Percentiles rank a stretch among this genome's conserved stretches.
These are phyloP conservation scores for Candida vartiovaarae DNA, from an alignment of 805 yeast species.

Conservation along the genomic window DNA sequence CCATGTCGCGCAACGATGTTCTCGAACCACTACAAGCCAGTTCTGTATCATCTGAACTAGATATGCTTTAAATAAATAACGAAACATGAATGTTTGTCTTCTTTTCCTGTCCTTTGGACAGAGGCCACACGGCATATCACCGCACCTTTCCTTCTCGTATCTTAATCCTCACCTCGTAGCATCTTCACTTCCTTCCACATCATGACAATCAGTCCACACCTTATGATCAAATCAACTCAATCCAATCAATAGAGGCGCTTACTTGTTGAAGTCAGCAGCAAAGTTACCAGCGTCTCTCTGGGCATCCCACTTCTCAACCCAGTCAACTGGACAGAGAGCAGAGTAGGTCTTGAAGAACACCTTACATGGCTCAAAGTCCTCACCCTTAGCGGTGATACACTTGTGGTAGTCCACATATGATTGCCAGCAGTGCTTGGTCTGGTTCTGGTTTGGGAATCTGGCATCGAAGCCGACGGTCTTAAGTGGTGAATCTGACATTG, in stretches of 20 bases:
- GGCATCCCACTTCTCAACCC: slow-evolving; percentile 86
- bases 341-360: slow-evolving; percentile 88
- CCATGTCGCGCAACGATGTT: no score
- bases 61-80: slow-evolving; percentile 1
- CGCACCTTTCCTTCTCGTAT: neutral
- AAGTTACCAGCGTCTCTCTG: slow-evolving; percentile 64
- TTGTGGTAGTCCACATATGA: slow-evolving; percentile 96
- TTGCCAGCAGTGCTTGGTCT: slow-evolving; percentile 98
- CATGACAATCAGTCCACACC: neutral
- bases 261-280: slow-evolving; percentile 37
- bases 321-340: slow-evolving; percentile 76
- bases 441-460: slow-evolving; percentile 96
- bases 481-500: slow-evolving; percentile 34
- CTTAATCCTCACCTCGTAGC: neutral
- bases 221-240: no score
- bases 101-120: neutral
- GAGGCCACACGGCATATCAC: neutral
- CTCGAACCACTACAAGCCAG: neutral
- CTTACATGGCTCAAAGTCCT: slow-evolving; percentile 96
- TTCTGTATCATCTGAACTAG: slow-evolving; percentile 1
- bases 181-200: neutral
- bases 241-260: neutral
- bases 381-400: slow-evolving; percentile 95
- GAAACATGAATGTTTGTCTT: slow-evolving; percentile 1
- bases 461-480: slow-evolving; percentile 77